Conservation (phyloP, 1,284 basidiomycete species). For the Neonothopanus nambi region DNA sequence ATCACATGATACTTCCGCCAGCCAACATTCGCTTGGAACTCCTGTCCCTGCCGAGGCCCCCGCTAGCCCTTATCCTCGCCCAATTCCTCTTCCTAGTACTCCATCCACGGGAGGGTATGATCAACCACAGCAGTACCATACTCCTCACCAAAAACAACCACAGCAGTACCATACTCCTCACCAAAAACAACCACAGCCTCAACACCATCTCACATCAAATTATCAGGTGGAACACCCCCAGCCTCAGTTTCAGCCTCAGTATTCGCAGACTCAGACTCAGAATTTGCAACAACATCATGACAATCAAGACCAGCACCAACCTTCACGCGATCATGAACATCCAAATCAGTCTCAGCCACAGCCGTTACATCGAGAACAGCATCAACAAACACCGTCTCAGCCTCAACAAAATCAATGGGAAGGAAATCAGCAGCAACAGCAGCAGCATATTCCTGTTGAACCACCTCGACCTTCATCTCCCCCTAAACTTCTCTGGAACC, state of each 20-base stretch:
- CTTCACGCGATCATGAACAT: constrained; percentile 4
- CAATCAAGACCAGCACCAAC: constrained; percentile 3
- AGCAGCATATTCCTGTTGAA: constrained; percentile 19
- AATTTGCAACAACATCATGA: background rate
- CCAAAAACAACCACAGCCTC: background rate
- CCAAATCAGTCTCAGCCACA: constrained; percentile 6
- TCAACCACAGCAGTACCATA: background rate
- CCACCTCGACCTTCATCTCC: constrained; percentile 54
- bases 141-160: background rate
- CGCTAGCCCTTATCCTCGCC: constrained; percentile 38
- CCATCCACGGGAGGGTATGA: background rate
- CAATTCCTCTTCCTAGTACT: constrained; percentile 37
- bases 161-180: background rate
- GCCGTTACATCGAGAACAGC: background rate
- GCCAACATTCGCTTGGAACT: constrained; percentile 39
- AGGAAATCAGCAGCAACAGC: constrained; percentile 17
- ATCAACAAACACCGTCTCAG: constrained; percentile 10
- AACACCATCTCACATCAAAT: background rate
- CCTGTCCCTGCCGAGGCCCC: constrained; percentile 57
- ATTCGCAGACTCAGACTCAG: background rate
- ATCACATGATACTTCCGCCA: background rate
- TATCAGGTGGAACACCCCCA: background rate
- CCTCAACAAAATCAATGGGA: background rate
- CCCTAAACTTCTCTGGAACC: constrained; percentile 67
- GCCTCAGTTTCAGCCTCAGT: constrained; percentile 7